Base-by-base conservation (phyloP, 1,284 basidiomycete genomes). In the Taiwanofungus camphoratus region DNA sequence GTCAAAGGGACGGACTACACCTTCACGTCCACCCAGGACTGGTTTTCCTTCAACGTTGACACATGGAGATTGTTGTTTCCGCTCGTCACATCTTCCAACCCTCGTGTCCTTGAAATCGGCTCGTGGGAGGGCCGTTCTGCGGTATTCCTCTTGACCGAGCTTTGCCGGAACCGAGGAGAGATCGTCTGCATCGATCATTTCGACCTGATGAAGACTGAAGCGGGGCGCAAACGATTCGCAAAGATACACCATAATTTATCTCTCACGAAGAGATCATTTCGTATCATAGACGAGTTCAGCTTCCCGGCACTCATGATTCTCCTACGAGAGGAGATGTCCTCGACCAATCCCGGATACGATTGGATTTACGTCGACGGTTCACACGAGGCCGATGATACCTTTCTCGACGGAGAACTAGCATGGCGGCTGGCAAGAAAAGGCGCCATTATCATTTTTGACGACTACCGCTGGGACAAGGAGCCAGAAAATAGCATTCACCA, bases 71-170 rank as follows among this genome's bases (percentile, higher is more conserved):
- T 41, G 5, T 54, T 74, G 19, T 68, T 77, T 42, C 54, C 62
- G 5, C 56, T 62, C 24, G 56, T 78, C 42, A 36, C 39, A 1
- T 58, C 67, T 6, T 32, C 55, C 13, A 44, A 53, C 1, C 75
- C 76, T 9, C 68, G 76, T 12, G 69, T 62, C 5, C 68, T 79
- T 11, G 77, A 79, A 54, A 76, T 80, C n/a, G 76, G 78, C 3
- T 76, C 73, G 12, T 80, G 77, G 76, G 77, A 80, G 58, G 78
- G 77, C 16, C 70, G 77, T 36, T 79, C 77, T 0, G 76, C 74
- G 15, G 69, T 76, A 18, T 79, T 75, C 58, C 61, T 77, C 27
- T 62, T 75, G 31, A 64, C 57, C 6, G 65, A 71, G 29, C 67
- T 79, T 32, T 77, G 74, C 54, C 57, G 56, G n/a, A 49, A 55